Evolutionary conservation across 805 yeast species (phyloP), one percentile per base, ranked within the genome.

Genomic region (Yamadazyma kitorensis): DNA sequence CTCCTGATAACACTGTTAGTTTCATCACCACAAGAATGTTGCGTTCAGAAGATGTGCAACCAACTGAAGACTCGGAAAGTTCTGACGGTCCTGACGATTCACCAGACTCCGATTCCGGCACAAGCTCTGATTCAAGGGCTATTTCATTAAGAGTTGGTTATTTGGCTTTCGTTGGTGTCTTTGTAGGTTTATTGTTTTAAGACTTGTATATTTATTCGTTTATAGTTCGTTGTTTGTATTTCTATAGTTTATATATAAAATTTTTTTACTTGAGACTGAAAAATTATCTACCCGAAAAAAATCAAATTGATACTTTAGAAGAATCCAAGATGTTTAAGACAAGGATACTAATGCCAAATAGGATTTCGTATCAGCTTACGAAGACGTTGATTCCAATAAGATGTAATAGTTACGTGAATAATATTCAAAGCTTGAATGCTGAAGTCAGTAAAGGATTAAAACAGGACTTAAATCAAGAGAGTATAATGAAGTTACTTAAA

Each of bases 1-100:
- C 46, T 9, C 45, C 41, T 11, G 51, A 50, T 15, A 49, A n/a
- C 17, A 27, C 57, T 34, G 40, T 41, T 6, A 43, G 52, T 20
- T 59, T 59, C 36, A 45, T 65, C 26, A 63, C 70, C 20, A 51
- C 66, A 9, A 52, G 64, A 39, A 48, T 51, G 4, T 29, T 33
- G 17, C 57, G 57, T n/a, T 43, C 62, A 3, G 48, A 51, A 4
- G 40, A 44, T 5, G 27, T 51, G 7, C 25, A 35, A 12, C 27
- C 21, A 10, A 33, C 24, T n/a, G 33, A 16, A 11, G 29, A 21
- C 6, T 14, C 29, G 2, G 23, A 10, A 4, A 25, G 22, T 16
- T 5, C 23, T 24, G 28, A 7, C 19, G 30, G 28, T 29, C 27
- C 43, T 5, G 37, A 35, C 17, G 27, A 29, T 24, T 32, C 39